Evolutionary conservation across 306 rosid species (phyloP), one percentile per base, ranked within the genome.

Genomic region (Canavalia gladiata): DNA sequence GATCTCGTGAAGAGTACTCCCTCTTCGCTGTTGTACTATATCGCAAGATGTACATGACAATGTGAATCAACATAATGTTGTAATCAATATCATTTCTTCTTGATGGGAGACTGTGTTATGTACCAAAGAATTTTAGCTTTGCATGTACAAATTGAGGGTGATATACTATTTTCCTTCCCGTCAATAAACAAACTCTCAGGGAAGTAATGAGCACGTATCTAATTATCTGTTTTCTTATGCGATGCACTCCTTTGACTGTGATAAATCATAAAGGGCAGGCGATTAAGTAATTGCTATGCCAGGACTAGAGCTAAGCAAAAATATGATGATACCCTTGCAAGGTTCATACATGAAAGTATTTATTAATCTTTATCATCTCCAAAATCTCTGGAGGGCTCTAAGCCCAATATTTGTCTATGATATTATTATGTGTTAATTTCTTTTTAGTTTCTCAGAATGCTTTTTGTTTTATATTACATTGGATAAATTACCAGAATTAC

Each of bases 41-140:
- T 84, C 70, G 43, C n/a, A n/a, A 72, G 74, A 68, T 76, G 82
- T 83, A 59, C 76, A 72, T 50, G 54, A 10, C 55, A 63, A 69
- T 43, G 39, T 74, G 78, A 7, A 71, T 28, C 8, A n/a, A 77
- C 83, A 45, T 58, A 31, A n/a, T 73, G 73, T 70, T 84, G 79
- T 79, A 59, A 82, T 60, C 67, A 7, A 47, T 47, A 63, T 47
- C 47, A 54, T 56, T 28, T 7, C 60, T 62, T 67, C 41, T 55
- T 35, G 68, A 59, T 31, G 65, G 46, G 43, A 67, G 8, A 64
- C 42, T 55, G 71, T 74, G 55, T 54, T 5, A 3, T 42, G 42
- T 49, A 30, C 68, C 80, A 64, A 80, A 78, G 47, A 57, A 37
- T 2, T 68, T 82, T 62, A 51, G 84, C 55, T 4, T 42, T 68